Percentiles rank a stretch among this genome's conserved stretches.
Evolutionary conservation across 495 filamentous ascomycete genomes (phyloP).

Genomic region (Penicillium chermesinum): DNA sequence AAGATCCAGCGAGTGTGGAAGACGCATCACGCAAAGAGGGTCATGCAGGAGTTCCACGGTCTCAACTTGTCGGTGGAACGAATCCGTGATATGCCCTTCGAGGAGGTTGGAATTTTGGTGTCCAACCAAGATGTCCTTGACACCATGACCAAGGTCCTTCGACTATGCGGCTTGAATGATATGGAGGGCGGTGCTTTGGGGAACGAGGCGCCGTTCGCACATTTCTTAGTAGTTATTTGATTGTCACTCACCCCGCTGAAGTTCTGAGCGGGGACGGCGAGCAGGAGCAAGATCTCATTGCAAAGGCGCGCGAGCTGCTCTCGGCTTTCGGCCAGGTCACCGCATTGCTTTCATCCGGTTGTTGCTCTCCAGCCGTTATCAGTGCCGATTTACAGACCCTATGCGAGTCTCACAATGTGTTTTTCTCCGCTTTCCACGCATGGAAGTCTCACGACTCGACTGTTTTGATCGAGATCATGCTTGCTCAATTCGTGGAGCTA

Average conservation of each 20-base stretch:
- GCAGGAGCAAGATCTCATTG: slow-evolving; percentile 85
- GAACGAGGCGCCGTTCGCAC: slow-evolving; percentile 78
- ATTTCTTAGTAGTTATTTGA: slow-evolving; percentile 88
- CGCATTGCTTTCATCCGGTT: slow-evolving; percentile 53
- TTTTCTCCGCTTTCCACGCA: slow-evolving; percentile 85
- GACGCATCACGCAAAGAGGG: slow-evolving; percentile 50
- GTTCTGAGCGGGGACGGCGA: slow-evolving; percentile 81
- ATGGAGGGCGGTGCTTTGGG: slow-evolving; percentile 62
- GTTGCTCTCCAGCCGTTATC: slow-evolving; percentile 34
- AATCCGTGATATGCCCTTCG: slow-evolving; percentile 72
- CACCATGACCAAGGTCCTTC: slow-evolving; percentile 66
- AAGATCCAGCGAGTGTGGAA: slow-evolving; percentile 79
- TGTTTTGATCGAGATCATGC: slow-evolving; percentile 83
- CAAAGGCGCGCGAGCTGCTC: slow-evolving; percentile 81
- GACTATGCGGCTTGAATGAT: slow-evolving; percentile 71
- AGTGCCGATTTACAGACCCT: slow-evolving; percentile 42
- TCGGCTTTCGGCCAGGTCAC: slow-evolving; percentile 75
- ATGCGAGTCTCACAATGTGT: slow-evolving; percentile 66
- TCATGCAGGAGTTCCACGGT: slow-evolving; percentile 60
- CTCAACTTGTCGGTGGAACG: slow-evolving; percentile 70
- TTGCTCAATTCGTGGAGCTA: slow-evolving; percentile 89
- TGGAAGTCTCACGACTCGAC: slow-evolving; percentile 94
- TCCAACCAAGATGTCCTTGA: slow-evolving; percentile 66
- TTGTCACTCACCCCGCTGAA: slow-evolving; percentile 86
- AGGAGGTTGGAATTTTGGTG: slow-evolving; percentile 73